A percentile compares a stretch with the other conserved stretches of the same genome.
phyloP scores from a whole-genome alignment of 2,329 filamentous ascomycete species.

The Fusarium sp. region DNA sequence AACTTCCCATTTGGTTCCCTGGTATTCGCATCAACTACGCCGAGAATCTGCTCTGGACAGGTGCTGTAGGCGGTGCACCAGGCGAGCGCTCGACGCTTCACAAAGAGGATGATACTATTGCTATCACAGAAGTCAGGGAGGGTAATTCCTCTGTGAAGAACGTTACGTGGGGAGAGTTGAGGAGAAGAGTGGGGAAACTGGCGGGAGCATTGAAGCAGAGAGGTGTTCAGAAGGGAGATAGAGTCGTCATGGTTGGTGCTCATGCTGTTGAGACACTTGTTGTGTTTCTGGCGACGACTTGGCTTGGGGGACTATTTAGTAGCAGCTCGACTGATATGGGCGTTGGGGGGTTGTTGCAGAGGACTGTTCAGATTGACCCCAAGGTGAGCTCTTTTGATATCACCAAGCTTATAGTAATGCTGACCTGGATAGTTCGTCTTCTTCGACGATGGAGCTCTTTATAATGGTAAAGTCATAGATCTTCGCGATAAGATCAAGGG shows the following conservation, averaged over 20 bases:
- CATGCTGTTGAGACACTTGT: slow-evolving; percentile 79
- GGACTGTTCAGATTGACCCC: slow-evolving; percentile 78
- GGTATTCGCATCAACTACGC: slow-evolving; percentile 80
- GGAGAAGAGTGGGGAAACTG: slow-evolving; percentile 65
- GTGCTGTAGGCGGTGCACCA: slow-evolving; percentile 50
- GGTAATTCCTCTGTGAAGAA: slow-evolving; percentile 65
- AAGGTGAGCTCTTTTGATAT: slow-evolving; percentile 53
- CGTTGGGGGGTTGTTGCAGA: slow-evolving; percentile 77
- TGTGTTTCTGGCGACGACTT: slow-evolving; percentile 74
- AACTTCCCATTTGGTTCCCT: slow-evolving; percentile 79
- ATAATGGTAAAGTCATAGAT: slow-evolving; percentile 80
- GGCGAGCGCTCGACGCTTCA: slow-evolving; percentile 60
- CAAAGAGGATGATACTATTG: slow-evolving; percentile 78
- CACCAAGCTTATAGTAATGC: not conserved
- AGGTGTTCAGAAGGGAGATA: slow-evolving; percentile 76
- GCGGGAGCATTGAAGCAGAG: slow-evolving; percentile 72
- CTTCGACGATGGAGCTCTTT: slow-evolving; percentile 81
- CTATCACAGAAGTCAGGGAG: slow-evolving; percentile 77
- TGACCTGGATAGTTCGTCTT: slow-evolving; percentile 69
- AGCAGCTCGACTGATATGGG: slow-evolving; percentile 87
- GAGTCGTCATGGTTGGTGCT: slow-evolving; percentile 77
- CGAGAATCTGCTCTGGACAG: slow-evolving; percentile 79
- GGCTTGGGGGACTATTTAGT: slow-evolving; percentile 79
- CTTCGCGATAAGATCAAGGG: slow-evolving; percentile 77
- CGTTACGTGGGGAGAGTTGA: slow-evolving; percentile 74